These are phyloP conservation scores for Fusarium sp. DNA, from an alignment of 2,329 filamentous ascomycete species.

Conservation along the genomic window DNA sequence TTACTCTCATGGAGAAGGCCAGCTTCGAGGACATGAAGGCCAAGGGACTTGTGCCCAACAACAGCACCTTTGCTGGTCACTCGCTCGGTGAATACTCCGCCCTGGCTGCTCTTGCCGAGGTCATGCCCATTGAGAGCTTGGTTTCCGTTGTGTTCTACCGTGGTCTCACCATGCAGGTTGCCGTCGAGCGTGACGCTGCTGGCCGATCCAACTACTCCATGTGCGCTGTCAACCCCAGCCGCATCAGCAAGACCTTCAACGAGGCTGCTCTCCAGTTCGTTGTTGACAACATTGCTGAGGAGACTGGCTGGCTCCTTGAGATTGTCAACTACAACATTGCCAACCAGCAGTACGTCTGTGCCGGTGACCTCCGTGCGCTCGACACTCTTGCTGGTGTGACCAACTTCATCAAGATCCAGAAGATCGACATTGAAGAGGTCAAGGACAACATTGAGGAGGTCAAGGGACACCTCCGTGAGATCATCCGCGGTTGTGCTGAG, in stretches of 20 bases:
- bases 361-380: slow-evolving; percentile 76
- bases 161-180: slow-evolving; percentile 98
- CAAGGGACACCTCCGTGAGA: slow-evolving; percentile 88
- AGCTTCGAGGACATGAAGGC: slow-evolving; percentile 99
- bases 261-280: slow-evolving; percentile 97
- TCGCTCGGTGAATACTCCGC: slow-evolving; percentile 98
- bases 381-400: slow-evolving; percentile 82
- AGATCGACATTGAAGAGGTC: slow-evolving; percentile 95
- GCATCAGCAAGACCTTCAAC: slow-evolving; percentile 98
- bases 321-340: slow-evolving; percentile 97
- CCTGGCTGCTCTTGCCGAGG: slow-evolving; percentile 92
- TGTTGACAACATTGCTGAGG: slow-evolving; percentile 92
- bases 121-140: slow-evolving; percentile 99
- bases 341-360: slow-evolving; percentile 81
- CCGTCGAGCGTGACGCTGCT: slow-evolving; percentile 92
- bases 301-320: slow-evolving; percentile 94
- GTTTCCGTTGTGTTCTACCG: slow-evolving; percentile 99
- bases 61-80: slow-evolving; percentile 98
- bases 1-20: slow-evolving; percentile 99
- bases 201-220: slow-evolving; percentile 99
- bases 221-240: slow-evolving; percentile 98
- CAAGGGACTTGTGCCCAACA: slow-evolving; percentile 93
- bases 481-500: slow-evolving; percentile 89
- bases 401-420: slow-evolving; percentile 96
- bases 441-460: slow-evolving; percentile 92